Conservation (phyloP, 2,329 filamentous ascomycete species). For the Karstenula rhodostoma region DNA sequence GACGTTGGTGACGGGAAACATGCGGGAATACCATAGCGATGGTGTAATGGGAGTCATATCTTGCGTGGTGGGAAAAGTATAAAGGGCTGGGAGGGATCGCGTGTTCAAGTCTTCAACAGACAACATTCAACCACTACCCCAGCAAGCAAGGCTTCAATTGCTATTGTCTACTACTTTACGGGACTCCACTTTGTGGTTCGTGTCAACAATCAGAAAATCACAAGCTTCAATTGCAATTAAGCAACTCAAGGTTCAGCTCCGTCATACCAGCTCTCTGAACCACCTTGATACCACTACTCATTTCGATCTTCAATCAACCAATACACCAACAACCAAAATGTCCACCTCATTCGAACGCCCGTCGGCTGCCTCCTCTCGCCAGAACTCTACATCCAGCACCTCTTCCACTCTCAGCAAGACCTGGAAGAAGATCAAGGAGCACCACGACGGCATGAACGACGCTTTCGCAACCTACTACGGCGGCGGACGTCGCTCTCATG, state of each 20-base stretch:
- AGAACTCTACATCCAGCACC: conserved; percentile 6
- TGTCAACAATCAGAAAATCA: too few relatives aligned
- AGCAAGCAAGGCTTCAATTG: background rate
- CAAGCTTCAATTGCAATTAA: background rate
- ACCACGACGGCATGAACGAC: conserved; percentile 11
- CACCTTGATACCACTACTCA: background rate
- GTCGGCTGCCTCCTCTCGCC: conserved; percentile 1
- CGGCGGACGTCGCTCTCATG: background rate
- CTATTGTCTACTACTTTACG: too few relatives aligned
- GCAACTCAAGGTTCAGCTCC: background rate
- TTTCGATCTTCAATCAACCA: background rate
- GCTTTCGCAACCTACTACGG: conserved; percentile 10
- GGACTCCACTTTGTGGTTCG: too few relatives aligned
- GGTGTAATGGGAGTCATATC: conserved; percentile 9
- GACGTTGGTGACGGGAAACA: conserved; percentile 7
- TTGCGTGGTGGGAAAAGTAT: background rate
- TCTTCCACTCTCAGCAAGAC: conserved; percentile 10
- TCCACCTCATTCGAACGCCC: conserved; percentile 63
- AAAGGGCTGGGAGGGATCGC: background rate
- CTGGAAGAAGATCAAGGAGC: conserved; percentile 10
- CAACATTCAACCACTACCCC: background rate
- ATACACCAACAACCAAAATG: background rate
- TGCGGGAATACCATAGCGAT: background rate
- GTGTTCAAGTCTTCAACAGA: background rate
- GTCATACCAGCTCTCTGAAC: background rate